Percentiles rank a stretch among this genome's conserved stretches.
Evolutionary conservation across 176 grass and related monocot species (phyloP).

Genomic region (Melocanna baccifera): DNA sequence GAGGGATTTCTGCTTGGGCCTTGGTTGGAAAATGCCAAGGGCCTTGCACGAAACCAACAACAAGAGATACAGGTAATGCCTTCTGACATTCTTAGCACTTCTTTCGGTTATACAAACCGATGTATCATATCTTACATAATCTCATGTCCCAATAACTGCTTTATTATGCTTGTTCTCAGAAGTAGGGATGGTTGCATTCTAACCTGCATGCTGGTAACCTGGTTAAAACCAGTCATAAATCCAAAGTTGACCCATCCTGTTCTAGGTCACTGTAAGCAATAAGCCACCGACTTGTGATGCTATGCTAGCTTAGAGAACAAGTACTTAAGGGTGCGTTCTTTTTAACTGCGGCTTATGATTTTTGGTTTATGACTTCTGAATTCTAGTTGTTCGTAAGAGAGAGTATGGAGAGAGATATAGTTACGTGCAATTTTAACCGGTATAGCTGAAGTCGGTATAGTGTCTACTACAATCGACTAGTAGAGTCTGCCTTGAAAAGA

Average conservation of each 20-base stretch:
- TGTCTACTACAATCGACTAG: too few species aligned
- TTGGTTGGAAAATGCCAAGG: conserved; percentile 71
- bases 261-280: background rate
- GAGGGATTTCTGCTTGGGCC: conserved; percentile 85
- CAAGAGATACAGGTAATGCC: conserved; percentile 55
- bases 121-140: background rate
- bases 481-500: too few species aligned
- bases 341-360: too few species aligned
- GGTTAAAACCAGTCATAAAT: background rate
- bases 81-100: background rate
- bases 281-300: background rate
- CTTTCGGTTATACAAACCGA: background rate
- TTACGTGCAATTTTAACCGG: too few species aligned
- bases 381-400: too few species aligned
- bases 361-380: too few species aligned
- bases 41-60: conserved; percentile 48
- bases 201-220: background rate
- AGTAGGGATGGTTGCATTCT: background rate
- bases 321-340: background rate
- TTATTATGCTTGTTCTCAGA: background rate
- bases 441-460: too few species aligned
- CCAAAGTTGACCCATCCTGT: background rate
- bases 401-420: too few species aligned
- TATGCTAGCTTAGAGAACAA: background rate
- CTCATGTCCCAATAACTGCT: background rate